Evolutionary conservation across 2,329 filamentous ascomycete genomes (phyloP).

Genomic region (Akanthomyces muscarius): DNA sequence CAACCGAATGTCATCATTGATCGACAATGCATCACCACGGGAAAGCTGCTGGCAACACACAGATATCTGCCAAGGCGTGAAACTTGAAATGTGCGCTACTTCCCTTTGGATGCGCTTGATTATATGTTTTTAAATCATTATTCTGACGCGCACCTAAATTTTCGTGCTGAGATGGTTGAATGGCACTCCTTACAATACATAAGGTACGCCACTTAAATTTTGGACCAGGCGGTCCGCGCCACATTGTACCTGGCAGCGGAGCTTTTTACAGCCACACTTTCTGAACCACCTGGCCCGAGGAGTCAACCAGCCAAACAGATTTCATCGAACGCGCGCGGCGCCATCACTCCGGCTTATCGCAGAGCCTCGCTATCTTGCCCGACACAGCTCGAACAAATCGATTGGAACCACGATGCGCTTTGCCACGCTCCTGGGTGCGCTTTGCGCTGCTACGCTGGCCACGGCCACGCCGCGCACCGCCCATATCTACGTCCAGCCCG

Average conservation of each 20-base stretch:
- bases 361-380: not conserved
- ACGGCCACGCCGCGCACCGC: constrained; percentile 41
- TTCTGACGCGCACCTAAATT: no score
- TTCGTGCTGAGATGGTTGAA: no score
- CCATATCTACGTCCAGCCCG: constrained; percentile 52
- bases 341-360: not conserved
- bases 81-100: no score
- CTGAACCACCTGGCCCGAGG: not conserved
- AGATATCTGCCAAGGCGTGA: no score
- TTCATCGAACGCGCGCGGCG: not conserved
- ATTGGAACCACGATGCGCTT: constrained; percentile 37
- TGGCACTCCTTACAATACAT: no score
- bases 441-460: constrained; percentile 41
- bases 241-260: no score
- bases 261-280: constrained; percentile 6
- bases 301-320: not conserved
- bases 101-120: no score
- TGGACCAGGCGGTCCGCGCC: no score
- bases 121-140: no score
- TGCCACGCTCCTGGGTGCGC: constrained; percentile 36
- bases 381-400: not conserved
- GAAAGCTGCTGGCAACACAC: no score
- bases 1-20: no score
- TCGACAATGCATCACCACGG: not conserved
- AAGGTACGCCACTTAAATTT: no score